A percentile compares a stretch with the other conserved stretches of the same genome.
These are phyloP conservation scores for Schizosaccharomyces japonicus DNA, from an alignment of 805 yeast species.

Conservation along the genomic window DNA sequence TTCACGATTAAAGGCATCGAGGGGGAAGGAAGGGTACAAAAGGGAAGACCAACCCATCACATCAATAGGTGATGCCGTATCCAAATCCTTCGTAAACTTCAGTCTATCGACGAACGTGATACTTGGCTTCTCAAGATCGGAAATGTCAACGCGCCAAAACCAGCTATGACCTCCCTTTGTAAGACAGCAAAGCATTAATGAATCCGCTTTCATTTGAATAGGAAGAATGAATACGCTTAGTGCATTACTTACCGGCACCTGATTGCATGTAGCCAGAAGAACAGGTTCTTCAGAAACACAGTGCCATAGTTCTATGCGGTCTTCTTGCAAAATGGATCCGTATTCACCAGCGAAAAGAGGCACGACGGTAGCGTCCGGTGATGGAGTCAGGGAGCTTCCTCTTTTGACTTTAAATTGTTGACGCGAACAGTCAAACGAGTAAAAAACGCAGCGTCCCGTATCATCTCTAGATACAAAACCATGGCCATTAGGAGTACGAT, in stretches of 20 bases:
- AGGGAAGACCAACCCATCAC: conserved; percentile 34
- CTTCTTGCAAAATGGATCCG: conserved; percentile 12
- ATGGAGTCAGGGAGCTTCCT: too few relatives aligned
- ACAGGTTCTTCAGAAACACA: not conserved
- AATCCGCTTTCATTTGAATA: not conserved
- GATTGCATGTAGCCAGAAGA: not conserved
- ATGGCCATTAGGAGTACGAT: not conserved
- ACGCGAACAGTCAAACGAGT: too few relatives aligned
- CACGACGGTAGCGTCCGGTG: too few relatives aligned
- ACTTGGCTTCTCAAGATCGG: not conserved
- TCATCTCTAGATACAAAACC: not conserved
- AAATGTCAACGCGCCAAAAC: conserved; percentile 1
- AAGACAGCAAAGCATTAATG: not conserved
- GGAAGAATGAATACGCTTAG: not conserved
- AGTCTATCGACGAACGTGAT: not conserved
- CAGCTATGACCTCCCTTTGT: not conserved
- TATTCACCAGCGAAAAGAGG: conserved; percentile 11
- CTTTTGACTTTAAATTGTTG: too few relatives aligned
- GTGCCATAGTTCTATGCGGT: conserved; percentile 6
- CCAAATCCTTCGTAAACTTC: conserved; percentile 6
- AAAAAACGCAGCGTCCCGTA: not conserved
- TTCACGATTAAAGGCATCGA: conserved; percentile 18
- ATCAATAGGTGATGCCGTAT: conserved; percentile 26
- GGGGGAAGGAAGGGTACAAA: conserved; percentile 17
- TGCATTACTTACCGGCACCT: not conserved